Conservation (phyloP, 1,284 basidiomycete species). For the Coniferiporia weirii region DNA sequence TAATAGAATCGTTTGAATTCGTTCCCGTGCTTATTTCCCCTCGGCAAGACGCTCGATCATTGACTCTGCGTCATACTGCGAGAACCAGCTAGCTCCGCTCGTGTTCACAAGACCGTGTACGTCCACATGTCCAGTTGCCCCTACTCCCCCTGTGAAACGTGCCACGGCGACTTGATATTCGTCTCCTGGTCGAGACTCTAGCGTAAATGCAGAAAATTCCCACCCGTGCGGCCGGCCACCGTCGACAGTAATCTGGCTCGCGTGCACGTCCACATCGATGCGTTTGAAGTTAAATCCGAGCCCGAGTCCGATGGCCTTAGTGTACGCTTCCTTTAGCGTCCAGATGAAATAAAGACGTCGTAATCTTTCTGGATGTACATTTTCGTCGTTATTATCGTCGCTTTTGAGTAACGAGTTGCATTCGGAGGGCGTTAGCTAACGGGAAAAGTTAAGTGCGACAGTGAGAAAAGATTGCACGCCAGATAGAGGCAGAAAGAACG, state of each 20-base stretch:
- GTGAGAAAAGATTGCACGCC: not conserved
- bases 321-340: slow-evolving; percentile 85
- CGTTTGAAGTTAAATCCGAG: slow-evolving; percentile 76
- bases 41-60: slow-evolving; percentile 39
- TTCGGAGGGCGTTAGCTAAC: slow-evolving; percentile 15
- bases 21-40: slow-evolving; percentile 1
- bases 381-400: slow-evolving; percentile 1
- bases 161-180: slow-evolving; percentile 63
- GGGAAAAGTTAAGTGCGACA: slow-evolving; percentile 1
- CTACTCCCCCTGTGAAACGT: slow-evolving; percentile 31
- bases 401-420: slow-evolving; percentile 1
- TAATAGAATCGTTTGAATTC: slow-evolving; percentile 3
- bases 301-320: slow-evolving; percentile 75
- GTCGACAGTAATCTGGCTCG: slow-evolving; percentile 47
- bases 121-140: slow-evolving; percentile 27
- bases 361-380: slow-evolving; percentile 24
- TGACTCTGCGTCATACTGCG: slow-evolving; percentile 37
- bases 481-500: not conserved
- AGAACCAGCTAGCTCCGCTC: slow-evolving; percentile 28
- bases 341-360: slow-evolving; percentile 70
- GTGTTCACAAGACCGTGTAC: slow-evolving; percentile 24
- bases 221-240: slow-evolving; percentile 52
- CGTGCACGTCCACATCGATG: slow-evolving; percentile 57
- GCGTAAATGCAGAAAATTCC: slow-evolving; percentile 57
- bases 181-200: slow-evolving; percentile 31